These are phyloP conservation scores for Venturia pyrina DNA, from an alignment of 2,329 filamentous ascomycete genomes.

Conservation along the genomic window DNA sequence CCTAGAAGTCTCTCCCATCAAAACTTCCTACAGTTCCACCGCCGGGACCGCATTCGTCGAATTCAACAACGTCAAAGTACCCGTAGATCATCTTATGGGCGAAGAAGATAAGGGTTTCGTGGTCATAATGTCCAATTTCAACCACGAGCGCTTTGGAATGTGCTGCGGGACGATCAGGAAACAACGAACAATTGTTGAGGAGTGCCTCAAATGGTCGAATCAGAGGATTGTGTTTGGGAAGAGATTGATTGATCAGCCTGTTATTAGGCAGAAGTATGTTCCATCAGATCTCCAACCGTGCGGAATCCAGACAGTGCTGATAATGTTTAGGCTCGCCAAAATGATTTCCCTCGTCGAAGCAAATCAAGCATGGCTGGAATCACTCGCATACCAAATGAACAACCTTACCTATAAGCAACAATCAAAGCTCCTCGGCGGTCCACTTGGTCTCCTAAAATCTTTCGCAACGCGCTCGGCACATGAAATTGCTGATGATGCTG, in stretches of 20 bases:
- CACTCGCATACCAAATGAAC: constrained; percentile 80
- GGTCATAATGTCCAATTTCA: constrained; percentile 80
- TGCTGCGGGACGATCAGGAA: constrained; percentile 53
- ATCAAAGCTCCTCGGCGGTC: constrained; percentile 63
- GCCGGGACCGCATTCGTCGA: constrained; percentile 73
- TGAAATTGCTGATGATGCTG: constrained; percentile 73
- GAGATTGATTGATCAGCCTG: constrained; percentile 71
- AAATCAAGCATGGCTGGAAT: constrained; percentile 79
- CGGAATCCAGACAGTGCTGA: background rate
- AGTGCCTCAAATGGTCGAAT: constrained; percentile 81
- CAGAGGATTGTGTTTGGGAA: constrained; percentile 79
- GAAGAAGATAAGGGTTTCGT: constrained; percentile 78
- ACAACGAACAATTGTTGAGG: constrained; percentile 63
- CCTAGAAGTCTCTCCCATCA: constrained; percentile 67
- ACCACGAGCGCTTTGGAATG: constrained; percentile 78
- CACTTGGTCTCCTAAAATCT: constrained; percentile 75
- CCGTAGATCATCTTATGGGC: constrained; percentile 66
- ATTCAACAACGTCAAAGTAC: constrained; percentile 80
- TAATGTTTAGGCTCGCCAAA: constrained; percentile 53
- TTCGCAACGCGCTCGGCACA: constrained; percentile 66
- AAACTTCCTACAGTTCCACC: constrained; percentile 69
- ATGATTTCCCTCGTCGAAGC: constrained; percentile 77
- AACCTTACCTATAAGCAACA: constrained; percentile 74
- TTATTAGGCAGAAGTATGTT: constrained; percentile 64
- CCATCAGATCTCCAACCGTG: background rate